Evolutionary conservation across 352 stramenopile species (phyloP), one percentile per base, ranked within the genome.

Genomic region (Phytophthora pseudosyringae): DNA sequence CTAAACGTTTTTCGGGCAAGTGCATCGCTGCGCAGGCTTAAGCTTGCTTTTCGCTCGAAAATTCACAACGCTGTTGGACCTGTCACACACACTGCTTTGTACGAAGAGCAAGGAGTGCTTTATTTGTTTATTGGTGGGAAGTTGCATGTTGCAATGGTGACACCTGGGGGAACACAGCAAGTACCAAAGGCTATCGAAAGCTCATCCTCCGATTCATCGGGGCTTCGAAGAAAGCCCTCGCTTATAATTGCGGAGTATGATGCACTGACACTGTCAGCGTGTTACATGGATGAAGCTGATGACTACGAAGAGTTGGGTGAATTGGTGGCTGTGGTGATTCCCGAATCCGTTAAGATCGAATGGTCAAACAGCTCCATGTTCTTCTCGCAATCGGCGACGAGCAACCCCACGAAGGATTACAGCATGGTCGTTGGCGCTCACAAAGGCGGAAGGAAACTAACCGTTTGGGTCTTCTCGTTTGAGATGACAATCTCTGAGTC

Each of bases 401-500:
- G 61, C 48, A 64, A 18, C 5, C 52, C 32, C n/a, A 64, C 64
- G 1, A 91, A 86, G 32, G 84, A 93, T 64, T 93, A 77, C 35
- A 89, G 65, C 29, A 78, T 88, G 45, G 60, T 88, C 29, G 16
- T 89, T 69, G 84, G 78, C 13, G 25, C 88, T n/a, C 69, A 76
- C 28, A 63, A 64, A 40, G 64, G 54, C 6, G 71, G 76, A 12
- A 61, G 16, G 36, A 71, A 76, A 21, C 31, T 92, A n/a, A 57
- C 75, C 15, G 44, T 89, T 15, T 92, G 83, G 81, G 64, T 89
- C 3, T 90, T 92, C 49, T 75, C 80, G 6, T 74, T 90, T 16
- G 69, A 73, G 1, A 21, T 41, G 13, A 61, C 12, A 48, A 13
- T 38, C 18, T 49, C 36, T 13, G 51, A 58, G 18, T 40, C 56